Base-by-base conservation (phyloP, 768 basidiomycete species). In the Naganishia kalamii region DNA sequence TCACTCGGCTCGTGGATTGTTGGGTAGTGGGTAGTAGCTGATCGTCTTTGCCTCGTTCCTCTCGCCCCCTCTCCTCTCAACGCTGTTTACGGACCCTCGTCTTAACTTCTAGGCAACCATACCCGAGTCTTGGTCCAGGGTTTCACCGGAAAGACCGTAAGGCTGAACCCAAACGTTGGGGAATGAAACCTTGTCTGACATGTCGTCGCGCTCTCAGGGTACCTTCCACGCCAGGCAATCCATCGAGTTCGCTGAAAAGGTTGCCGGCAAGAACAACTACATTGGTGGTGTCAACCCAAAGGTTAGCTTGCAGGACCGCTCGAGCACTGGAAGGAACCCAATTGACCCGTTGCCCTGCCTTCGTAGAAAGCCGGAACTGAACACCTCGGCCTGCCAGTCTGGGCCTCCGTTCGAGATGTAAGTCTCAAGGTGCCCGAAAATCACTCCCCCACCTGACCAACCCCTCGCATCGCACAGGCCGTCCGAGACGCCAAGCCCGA, bases 181-280 rank as follows among this genome's bases (percentile, higher is more conserved):
- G 21, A 52, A 30, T 47, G 19, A 27, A 15, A 47, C 41, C 7
- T 60, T 27, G 15, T 19, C 30, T 8, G 7, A 29, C 12, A 17
- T 41, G 25, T 21, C 23, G 21, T 57, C 19, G 21, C 23, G 23
- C 12, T 11, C 23, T 40, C 67, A 82, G 94, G 96, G 88, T 69
- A 97, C 96, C 72, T 99, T 99, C 85, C 96, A 99, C 82, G 85
- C 86, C 67, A 87, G 83, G 74, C 91, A 97, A 79, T 93, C 96
- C 40, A 79, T 98, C 68, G 91, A 86, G 54, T 99, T 90, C 75
- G 94, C 96, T 21, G 98, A 57, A 57, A 37, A 57, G 54, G 54
- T 57, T 19, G 54, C 54, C 37, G 54, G 54, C 33, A 57, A 57
- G 54, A 57, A 94, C 65, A 89, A 87, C 68, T 94, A 98, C 89